phyloP scores from a whole-genome alignment of 345 rosid species.

The Corchorus olitorius region DNA sequence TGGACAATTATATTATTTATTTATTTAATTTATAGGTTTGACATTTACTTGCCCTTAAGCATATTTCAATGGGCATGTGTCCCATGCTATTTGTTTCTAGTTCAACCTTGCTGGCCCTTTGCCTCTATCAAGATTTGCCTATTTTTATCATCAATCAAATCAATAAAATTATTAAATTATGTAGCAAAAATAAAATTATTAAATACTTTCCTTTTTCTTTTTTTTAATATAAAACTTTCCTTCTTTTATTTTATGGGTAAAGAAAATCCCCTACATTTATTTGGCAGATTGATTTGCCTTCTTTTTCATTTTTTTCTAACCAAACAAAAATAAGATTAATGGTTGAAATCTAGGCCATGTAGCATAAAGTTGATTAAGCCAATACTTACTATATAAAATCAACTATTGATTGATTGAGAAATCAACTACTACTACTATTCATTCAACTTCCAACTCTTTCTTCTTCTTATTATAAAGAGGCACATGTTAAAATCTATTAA shows the following conservation, averaged over 20 bases:
- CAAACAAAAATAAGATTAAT: background rate
- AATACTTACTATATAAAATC: too few relatives aligned
- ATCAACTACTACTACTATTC: too few relatives aligned
- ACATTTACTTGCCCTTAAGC: background rate
- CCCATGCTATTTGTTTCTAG: constrained; percentile 1
- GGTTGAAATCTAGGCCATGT: background rate
- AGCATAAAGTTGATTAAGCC: background rate
- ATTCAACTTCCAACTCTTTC: background rate
- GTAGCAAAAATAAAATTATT: too few relatives aligned
- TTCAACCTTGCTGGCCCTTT: background rate
- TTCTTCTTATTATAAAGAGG: background rate
- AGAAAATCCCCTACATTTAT: too few relatives aligned
- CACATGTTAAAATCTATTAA: too few relatives aligned
- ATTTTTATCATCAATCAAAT: too few relatives aligned
- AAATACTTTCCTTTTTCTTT: background rate
- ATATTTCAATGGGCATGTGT: background rate
- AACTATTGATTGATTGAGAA: too few relatives aligned
- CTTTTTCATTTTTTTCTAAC: background rate
- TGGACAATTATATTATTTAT: too few relatives aligned
- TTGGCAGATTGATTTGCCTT: too few relatives aligned
- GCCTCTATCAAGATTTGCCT: too few relatives aligned
- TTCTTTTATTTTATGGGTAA: background rate
- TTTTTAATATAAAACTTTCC: background rate
- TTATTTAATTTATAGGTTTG: background rate
- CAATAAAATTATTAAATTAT: background rate